Evolutionary conservation across 2,329 filamentous ascomycete species (phyloP), one percentile per base, ranked within the genome.

Genomic region (Apiospora aurea): DNA sequence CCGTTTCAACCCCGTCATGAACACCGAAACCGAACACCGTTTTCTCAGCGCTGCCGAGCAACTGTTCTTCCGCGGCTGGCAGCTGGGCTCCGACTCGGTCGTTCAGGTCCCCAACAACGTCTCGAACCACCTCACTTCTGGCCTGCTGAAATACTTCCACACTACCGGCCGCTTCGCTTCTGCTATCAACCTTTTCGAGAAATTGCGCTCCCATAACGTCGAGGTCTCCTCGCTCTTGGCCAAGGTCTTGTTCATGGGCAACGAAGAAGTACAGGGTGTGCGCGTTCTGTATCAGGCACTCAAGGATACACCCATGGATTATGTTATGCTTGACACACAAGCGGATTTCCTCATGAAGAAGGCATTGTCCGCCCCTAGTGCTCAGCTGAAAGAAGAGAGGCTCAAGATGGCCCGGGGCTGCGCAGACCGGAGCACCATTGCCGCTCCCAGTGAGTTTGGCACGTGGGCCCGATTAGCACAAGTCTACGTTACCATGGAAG

Each of bases 71-170:
- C 91, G 93, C 83, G 94, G 95, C 75, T 97, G 95, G 91, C 96
- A 98, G 83, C 86, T 99, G 34, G 97, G 96, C 71, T 98, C 96
- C 24, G 96, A 99, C 80, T 96, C 96, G 0, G 94, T 98, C 79
- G 97, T 98, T 6, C 96, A 99, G 83, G 96, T 99, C 4, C 96
- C 96, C 2, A 99, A 97, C 78, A 92, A 96, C 72, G 96, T 98
- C 71, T 97, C 94, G 21, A 99, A 99, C 80, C 95, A 98, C 81
- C 87, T 99, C 51, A 97, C 96, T 1, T 92, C 94, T n/a, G 96
- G 97, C 4, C 89, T 99, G 7, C 86, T 99, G 44, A 94, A 94
- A 82, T 99, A 99, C 81, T 97, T 99, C 77, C 91, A 95, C 77
- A 99, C 96, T 0, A 98, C 96, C 0, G 97, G 96, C 24, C 92